Percentiles rank a stretch among this genome's conserved stretches.
phyloP scores from a whole-genome alignment of 139 green algal genomes.

The Micractinium sp. region DNA sequence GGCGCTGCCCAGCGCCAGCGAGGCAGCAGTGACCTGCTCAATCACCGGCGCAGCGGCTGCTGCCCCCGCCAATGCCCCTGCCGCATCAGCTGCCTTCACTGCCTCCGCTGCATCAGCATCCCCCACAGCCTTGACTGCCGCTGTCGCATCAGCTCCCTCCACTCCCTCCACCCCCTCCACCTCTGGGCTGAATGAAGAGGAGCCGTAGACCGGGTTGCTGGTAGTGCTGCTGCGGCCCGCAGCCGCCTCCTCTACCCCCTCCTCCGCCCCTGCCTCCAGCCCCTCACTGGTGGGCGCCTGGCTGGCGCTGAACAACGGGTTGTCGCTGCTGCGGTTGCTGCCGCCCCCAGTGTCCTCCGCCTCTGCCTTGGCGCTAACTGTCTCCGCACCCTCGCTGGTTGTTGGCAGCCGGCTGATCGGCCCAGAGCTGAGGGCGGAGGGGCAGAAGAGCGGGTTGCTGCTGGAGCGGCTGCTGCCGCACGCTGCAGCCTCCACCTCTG shows the following conservation, averaged over 20 bases:
- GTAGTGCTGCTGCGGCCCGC: background rate
- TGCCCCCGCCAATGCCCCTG: too few species aligned
- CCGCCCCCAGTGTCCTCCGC: background rate
- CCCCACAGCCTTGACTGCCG: too few species aligned
- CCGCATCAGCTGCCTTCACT: too few species aligned
- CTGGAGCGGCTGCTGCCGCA: background rate
- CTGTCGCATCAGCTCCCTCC: background rate
- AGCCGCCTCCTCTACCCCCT: background rate
- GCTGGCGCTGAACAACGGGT: constrained; percentile 13
- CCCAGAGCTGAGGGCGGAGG: background rate
- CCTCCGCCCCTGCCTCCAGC: too few species aligned
- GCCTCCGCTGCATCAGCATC: too few species aligned
- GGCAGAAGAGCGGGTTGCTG: background rate
- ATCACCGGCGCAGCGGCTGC: background rate
- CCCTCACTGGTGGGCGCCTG: background rate
- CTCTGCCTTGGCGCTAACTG: background rate
- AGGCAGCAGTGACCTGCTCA: too few species aligned
- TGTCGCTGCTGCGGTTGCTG: background rate
- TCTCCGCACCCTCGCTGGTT: background rate
- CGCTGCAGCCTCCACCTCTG: too few species aligned
- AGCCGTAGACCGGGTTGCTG: constrained; percentile 13
- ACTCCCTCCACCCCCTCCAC: background rate
- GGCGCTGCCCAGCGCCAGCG: background rate
- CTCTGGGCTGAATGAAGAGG: background rate
- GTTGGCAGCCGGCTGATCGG: background rate